Base-by-base conservation (phyloP, 768 basidiomycete species). In the Agrocybe pediades region DNA sequence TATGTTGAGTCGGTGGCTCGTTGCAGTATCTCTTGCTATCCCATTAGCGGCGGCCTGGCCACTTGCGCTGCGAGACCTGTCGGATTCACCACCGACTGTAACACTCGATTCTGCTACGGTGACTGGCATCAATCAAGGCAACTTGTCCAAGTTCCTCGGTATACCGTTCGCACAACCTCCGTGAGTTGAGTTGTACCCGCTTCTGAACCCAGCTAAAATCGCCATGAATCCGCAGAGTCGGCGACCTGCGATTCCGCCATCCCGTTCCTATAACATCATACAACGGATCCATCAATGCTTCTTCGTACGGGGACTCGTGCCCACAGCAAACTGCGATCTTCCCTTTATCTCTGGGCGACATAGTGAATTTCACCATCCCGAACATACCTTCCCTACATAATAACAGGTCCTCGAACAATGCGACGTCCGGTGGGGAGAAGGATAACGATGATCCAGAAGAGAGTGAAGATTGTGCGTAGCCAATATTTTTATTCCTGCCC, bases 91-190 rank as follows among this genome's bases (percentile, higher is more conserved):
- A 9, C 73, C 77, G 0, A 70, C 70, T 4, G 73, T 81, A 11
- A 65, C 57, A 0, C 66, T 82, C 26, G 78, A 79, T 55, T 57
- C 63, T 23, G 81, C 72, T 2, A 76, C 71, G 11, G 67, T 83
- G 36, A 72, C 74, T 29, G 81, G 81, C 1, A 49, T 64, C 9
- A 62, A 62, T 3, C 66, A 71, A 36, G 73, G 71, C 1, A 41
- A 53, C 3, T 59, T 74, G 2, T 61, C 71, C 17, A 68, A 73
- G 44, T 83, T 79, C 55, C 62, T 79, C 2, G 79, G 80, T 2
- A 79, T 83, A 39, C 80, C 80, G 4, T 83, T 75, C 49, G 80
- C 80, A 1, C 60, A 74, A 55, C 72, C 80, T 17, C 79, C 80
- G 81, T 82, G 57, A 58, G 79, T 66, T 41, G 41, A 9, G 29